Evolutionary conservation across 1,139 yeast species (phyloP).

Genomic region (Pichia sp.): DNA sequence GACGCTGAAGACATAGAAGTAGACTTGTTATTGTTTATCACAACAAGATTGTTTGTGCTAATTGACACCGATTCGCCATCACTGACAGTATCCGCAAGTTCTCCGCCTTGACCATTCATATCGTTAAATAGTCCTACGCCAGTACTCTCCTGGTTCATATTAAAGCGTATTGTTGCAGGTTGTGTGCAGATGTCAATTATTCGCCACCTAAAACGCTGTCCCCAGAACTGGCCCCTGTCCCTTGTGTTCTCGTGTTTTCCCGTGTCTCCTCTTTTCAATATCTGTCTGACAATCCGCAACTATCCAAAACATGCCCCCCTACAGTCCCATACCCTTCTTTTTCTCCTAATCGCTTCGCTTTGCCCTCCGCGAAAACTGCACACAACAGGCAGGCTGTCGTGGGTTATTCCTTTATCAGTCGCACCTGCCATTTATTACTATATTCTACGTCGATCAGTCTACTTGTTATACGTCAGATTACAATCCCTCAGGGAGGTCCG

Average conservation of each 20-base stretch:
- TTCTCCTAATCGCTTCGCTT: not conserved
- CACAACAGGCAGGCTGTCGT: not conserved
- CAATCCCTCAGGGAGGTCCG: not conserved
- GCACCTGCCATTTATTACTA: not conserved
- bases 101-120: not conserved
- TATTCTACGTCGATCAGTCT: not conserved
- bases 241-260: not conserved
- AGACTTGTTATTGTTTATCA: conserved; percentile 1
- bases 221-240: not conserved
- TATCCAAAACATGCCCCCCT: not conserved
- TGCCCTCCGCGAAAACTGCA: not conserved
- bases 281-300: not conserved
- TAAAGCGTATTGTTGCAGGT: not conserved
- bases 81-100: not conserved
- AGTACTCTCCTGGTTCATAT: not conserved
- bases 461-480: not conserved
- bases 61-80: not conserved
- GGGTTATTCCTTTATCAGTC: not conserved
- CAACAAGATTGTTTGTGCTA: not conserved
- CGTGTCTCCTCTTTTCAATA: not conserved
- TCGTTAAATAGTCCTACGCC: not conserved
- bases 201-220: not conserved
- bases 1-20: conserved; percentile 1
- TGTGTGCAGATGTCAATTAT: not conserved
- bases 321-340: not conserved